Evolutionary conservation across 345 rosid genomes (phyloP).

Genomic region (Camelina sativa): DNA sequence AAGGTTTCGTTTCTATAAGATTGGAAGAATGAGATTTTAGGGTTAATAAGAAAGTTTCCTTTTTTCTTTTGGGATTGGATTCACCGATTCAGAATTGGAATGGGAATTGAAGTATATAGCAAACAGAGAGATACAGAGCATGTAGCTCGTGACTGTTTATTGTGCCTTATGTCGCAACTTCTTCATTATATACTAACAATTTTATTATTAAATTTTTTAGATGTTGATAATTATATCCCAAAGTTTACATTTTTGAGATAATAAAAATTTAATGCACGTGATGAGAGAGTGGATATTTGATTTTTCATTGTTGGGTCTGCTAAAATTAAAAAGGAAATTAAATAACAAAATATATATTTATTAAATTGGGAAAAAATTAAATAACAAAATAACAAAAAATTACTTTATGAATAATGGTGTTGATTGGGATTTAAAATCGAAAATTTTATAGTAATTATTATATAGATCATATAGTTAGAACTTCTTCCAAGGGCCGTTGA

Average conservation of each 20-base stretch:
- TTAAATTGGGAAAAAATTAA: background rate
- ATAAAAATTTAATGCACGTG: slow-evolving; percentile 32
- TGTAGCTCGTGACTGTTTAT: slow-evolving; percentile 39
- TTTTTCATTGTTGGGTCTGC: slow-evolving; percentile 26
- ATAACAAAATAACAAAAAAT: background rate
- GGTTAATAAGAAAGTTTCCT: background rate
- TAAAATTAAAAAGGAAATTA: slow-evolving; percentile 1
- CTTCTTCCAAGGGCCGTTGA: background rate
- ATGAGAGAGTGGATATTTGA: slow-evolving; percentile 32
- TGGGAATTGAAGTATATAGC: slow-evolving; percentile 7
- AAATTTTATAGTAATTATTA: background rate
- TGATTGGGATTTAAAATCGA: background rate
- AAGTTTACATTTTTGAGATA: slow-evolving; percentile 2
- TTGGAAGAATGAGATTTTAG: background rate
- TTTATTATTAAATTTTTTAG: background rate
- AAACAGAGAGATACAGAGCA: slow-evolving; percentile 31
- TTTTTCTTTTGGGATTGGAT: slow-evolving; percentile 17
- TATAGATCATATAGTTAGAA: background rate
- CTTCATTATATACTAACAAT: slow-evolving; percentile 6
- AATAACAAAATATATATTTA: slow-evolving; percentile 2
- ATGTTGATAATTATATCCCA: background rate
- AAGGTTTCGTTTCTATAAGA: slow-evolving; percentile 31
- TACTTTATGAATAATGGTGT: background rate
- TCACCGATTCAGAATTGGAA: background rate
- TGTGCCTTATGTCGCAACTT: slow-evolving; percentile 33